phyloP scores from a whole-genome alignment of 352 stramenopile genomes.

The Globisporangium apiculatum region DNA sequence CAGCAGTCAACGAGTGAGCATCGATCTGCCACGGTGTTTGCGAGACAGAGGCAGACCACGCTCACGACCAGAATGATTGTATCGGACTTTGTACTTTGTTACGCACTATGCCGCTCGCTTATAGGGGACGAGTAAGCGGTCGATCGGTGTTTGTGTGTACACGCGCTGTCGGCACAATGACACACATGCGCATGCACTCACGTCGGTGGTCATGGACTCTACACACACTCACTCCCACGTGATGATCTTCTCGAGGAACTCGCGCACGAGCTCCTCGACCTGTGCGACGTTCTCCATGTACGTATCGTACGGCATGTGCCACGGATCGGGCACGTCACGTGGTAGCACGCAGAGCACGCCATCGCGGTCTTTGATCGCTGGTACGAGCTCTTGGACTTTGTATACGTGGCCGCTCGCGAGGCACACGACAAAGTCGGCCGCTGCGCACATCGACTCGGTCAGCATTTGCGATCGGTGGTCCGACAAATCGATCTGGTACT shows the following conservation, averaged over 20 bases:
- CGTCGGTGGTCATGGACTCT: too few species aligned
- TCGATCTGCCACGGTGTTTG: too few species aligned
- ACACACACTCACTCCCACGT: conserved; percentile 18
- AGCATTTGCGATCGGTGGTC: conserved; percentile 58
- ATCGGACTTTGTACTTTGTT: too few species aligned
- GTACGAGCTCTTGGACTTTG: conserved; percentile 63
- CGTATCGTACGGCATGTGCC: conserved; percentile 79
- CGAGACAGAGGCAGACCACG: too few species aligned
- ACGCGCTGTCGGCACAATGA: too few species aligned
- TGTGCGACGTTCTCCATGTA: conserved; percentile 78
- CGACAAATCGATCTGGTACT: conserved; percentile 72
- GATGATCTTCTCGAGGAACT: conserved; percentile 64
- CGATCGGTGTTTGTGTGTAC: too few species aligned
- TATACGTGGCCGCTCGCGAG: conserved; percentile 54
- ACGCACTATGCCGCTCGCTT: too few species aligned
- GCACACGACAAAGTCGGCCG: conserved; percentile 69
- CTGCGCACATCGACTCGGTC: conserved; percentile 52
- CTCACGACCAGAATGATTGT: too few species aligned
- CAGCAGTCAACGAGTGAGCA: too few species aligned
- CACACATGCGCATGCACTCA: too few species aligned
- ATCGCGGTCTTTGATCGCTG: conserved; percentile 43
- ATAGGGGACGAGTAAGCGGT: too few species aligned
- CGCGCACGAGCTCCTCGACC: conserved; percentile 65
- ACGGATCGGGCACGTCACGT: conserved; percentile 66
- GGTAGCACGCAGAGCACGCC: conserved; percentile 51